These are phyloP conservation scores for Boeremia lycopersici DNA, from an alignment of 2,329 filamentous ascomycete genomes.

Conservation along the genomic window DNA sequence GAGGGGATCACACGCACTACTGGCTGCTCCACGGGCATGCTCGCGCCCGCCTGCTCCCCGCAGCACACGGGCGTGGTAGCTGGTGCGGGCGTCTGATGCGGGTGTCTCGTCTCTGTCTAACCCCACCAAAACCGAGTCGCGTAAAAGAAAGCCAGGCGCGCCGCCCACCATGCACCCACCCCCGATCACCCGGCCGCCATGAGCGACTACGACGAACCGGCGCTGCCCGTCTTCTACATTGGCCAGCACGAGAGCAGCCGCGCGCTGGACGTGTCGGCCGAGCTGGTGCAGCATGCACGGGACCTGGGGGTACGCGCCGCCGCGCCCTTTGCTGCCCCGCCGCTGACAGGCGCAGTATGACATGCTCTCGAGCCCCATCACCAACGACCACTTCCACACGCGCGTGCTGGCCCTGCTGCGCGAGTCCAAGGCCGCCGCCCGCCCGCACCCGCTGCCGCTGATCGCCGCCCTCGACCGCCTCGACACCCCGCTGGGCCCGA, in stretches of 20 bases:
- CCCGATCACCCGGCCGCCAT: neutral
- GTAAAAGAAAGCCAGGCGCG: neutral
- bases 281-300: slow-evolving; percentile 70
- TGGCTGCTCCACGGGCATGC: neutral
- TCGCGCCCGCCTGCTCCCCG: too few relatives aligned
- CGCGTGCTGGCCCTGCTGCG: slow-evolving; percentile 69
- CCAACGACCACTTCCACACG: slow-evolving; percentile 72
- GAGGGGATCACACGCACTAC: neutral
- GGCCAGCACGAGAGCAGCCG: slow-evolving; percentile 75
- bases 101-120: too few relatives aligned
- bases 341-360: slow-evolving; percentile 65
- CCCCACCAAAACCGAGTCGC: slow-evolving; percentile 4
- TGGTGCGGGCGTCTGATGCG: too few relatives aligned
- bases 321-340: neutral
- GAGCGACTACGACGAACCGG: slow-evolving; percentile 27
- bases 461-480: slow-evolving; percentile 73
- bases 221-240: slow-evolving; percentile 66
- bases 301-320: slow-evolving; percentile 59
- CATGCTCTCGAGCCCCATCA: slow-evolving; percentile 79
- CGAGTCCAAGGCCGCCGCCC: slow-evolving; percentile 52
- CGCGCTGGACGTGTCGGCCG: slow-evolving; percentile 64
- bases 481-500: slow-evolving; percentile 76
- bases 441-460: slow-evolving; percentile 50
- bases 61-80: too few relatives aligned
- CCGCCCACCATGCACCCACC: neutral